These are phyloP conservation scores for Leucosporidium scottii DNA, from an alignment of 768 basidiomycete species.

Conservation along the genomic window DNA sequence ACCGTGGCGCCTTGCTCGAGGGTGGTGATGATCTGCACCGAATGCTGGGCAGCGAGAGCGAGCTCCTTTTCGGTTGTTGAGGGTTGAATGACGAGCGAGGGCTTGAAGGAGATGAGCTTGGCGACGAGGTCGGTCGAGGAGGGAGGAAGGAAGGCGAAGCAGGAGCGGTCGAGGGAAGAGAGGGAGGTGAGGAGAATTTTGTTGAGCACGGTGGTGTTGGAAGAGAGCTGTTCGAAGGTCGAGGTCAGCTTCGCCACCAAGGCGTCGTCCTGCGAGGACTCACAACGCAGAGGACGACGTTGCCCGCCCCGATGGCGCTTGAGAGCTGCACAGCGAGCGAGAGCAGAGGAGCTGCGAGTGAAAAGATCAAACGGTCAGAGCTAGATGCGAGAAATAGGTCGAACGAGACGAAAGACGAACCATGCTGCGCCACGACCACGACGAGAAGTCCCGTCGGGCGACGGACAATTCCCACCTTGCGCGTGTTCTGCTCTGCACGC, in stretches of 20 bases:
- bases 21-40: too few species aligned
- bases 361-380: background rate
- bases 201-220: background rate
- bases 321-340: background rate
- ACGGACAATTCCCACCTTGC: background rate
- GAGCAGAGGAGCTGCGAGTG: background rate
- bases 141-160: background rate
- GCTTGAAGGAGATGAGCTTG: background rate
- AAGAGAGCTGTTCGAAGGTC: background rate
- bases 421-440: background rate
- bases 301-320: background rate
- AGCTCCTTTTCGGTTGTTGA: background rate
- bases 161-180: background rate
- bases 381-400: too few species aligned
- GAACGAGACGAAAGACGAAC: background rate
- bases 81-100: background rate
- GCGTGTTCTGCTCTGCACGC: background rate
- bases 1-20: background rate
- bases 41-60: too few species aligned
- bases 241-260: too few species aligned
- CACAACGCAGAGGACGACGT: background rate
- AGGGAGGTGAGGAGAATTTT: background rate
- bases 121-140: background rate
- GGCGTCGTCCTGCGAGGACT: too few species aligned
- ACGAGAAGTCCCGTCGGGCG: background rate